Percentiles rank a stretch among this genome's conserved stretches.
Conservation (phyloP, 495 filamentous ascomycete species). For the Lasiosphaeria hispida region DNA sequence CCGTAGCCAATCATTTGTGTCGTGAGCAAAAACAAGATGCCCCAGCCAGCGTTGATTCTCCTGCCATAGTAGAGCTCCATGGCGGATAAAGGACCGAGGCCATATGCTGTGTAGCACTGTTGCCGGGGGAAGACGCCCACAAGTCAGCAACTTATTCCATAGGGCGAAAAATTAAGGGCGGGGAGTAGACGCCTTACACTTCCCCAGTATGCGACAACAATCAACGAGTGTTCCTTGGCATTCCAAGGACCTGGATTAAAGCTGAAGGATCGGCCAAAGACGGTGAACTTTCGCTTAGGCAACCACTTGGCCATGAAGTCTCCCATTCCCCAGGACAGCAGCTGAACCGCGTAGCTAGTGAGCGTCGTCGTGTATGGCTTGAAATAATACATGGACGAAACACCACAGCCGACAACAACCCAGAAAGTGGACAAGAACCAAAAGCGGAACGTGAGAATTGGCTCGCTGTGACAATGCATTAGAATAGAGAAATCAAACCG, state of each 20-base stretch:
- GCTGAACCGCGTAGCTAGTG: conserved; percentile 18
- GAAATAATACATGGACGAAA: conserved; percentile 17
- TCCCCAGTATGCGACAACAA: conserved; percentile 22
- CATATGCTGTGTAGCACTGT: conserved; percentile 22
- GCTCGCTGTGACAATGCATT: conserved; percentile 5
- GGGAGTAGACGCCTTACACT: conserved; percentile 3
- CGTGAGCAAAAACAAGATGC: conserved; percentile 31
- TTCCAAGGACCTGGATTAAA: conserved; percentile 40
- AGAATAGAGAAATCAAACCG: neutral
- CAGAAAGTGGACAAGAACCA: conserved; percentile 18
- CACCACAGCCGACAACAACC: conserved; percentile 18
- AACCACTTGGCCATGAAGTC: conserved; percentile 14
- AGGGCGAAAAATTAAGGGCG: neutral
- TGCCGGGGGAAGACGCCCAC: neutral
- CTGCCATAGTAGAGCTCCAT: conserved; percentile 24
- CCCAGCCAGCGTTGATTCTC: conserved; percentile 18
- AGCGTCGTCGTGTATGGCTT: conserved; percentile 16
- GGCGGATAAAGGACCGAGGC: conserved; percentile 23
- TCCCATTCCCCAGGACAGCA: conserved; percentile 23
- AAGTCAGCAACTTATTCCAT: neutral
- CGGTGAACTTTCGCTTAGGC: conserved; percentile 8
- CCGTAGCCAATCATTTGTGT: conserved; percentile 40
- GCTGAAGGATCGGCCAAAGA: conserved; percentile 18
- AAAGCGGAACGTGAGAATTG: conserved; percentile 16
- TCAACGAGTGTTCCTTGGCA: conserved; percentile 38